Evolutionary conservation across 1,284 basidiomycete species (phyloP), one percentile per base, ranked within the genome.

Genomic region (Puccinia novopanici): DNA sequence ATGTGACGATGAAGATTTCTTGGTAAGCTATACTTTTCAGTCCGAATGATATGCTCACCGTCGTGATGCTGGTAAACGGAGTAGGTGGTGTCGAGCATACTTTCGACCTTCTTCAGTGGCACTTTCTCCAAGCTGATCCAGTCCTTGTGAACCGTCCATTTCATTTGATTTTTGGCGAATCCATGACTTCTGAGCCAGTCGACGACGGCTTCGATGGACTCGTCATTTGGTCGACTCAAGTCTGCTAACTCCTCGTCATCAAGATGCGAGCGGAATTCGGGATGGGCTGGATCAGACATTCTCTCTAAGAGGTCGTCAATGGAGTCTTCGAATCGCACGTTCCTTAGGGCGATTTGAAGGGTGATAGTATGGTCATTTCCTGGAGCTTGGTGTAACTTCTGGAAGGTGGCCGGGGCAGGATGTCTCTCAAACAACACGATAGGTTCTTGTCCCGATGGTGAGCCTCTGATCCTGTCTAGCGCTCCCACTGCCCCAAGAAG

Each of bases 21-120:
- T n/a, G 78, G 78, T 10, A 80, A 57, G 63, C 78, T 80, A 61
- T 72, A 80, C 27, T 59, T 50, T 42, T 80, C 78, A 48, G 78
- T 80, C 19, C 78, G 68, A 42, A 80, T 72, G 10, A 80, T 63
- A 19, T 65, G 55, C 19, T 72, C 78, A 34, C 78, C 78, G 50
- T 73, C 59, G 19, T 61, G 37, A 24, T 80, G 77, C 27, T 54
- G 67, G 40, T 71, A 80, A 30, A 80, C 55, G n/a, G 68, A 80
- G 70, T 80, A 80, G 17, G 24, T 73, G 5, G 78, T 65, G 48
- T 80, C 45, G 34, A 80, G 68, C 78, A 80, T 80, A 9, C 40
- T 19, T 73, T 80, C 78, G 10, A 55, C 78, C 61, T 72, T 63
- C 37, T 40, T 59, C 48, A 80, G 54, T 2, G 78, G 70, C 10